phyloP scores from a whole-genome alignment of 1,284 basidiomycete species.

The Ganoderma resinaceum region DNA sequence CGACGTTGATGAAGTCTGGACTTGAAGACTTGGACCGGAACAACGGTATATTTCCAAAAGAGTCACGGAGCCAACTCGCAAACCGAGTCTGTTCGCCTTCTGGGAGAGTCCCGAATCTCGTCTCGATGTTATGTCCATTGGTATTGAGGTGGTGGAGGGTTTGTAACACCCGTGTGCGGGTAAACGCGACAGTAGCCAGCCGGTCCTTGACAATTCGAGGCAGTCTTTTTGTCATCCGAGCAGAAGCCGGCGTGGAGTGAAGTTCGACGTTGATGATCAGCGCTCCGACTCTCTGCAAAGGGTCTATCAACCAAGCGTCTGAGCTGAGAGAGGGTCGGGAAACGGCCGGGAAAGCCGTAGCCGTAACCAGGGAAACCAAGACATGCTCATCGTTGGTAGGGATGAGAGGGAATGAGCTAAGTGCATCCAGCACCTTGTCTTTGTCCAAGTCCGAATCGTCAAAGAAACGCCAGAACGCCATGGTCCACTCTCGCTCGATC shows the following conservation, averaged over 20 bases:
- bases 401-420: conserved; percentile 11
- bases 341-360: neutral
- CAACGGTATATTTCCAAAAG: neutral
- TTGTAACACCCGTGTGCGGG: conserved; percentile 6
- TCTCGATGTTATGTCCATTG: conserved; percentile 1
- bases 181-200: conserved; percentile 8
- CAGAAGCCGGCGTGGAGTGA: neutral
- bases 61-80: conserved; percentile 1
- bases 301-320: neutral
- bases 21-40: neutral
- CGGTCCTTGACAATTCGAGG: neutral
- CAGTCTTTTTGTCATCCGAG: neutral
- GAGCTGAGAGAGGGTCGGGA: neutral
- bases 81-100: neutral
- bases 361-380: conserved; percentile 11
- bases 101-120: neutral
- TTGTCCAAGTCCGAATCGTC: neutral
- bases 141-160: conserved; percentile 6
- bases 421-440: neutral
- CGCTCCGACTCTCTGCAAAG: conserved; percentile 18
- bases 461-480: conserved; percentile 5
- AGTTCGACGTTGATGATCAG: neutral
- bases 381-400: neutral
- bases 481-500: neutral
- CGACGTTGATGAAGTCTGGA: neutral